Conservation (phyloP, 2,329 filamentous ascomycete species). For the Knufia petricola region DNA sequence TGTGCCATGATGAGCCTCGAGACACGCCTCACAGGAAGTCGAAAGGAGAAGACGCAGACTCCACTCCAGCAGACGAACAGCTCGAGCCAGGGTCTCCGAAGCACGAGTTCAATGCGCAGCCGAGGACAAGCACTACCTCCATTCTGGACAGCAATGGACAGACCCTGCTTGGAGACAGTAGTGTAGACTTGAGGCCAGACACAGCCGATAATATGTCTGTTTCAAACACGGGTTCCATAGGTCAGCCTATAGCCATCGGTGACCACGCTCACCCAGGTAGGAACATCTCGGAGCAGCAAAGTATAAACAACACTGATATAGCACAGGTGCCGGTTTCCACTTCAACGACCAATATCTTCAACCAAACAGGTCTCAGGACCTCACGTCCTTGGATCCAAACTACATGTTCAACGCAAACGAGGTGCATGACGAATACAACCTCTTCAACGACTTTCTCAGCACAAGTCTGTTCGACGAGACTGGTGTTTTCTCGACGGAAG, state of each 20-base stretch:
- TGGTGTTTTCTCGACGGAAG: slow-evolving; percentile 56
- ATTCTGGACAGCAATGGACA: slow-evolving; percentile 46
- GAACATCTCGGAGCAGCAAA: slow-evolving; percentile 30
- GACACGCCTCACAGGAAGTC: slow-evolving; percentile 68
- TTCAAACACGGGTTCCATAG: slow-evolving; percentile 45
- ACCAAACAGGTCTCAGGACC: slow-evolving; percentile 82
- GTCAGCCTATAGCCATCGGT: slow-evolving; percentile 55
- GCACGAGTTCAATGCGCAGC: slow-evolving; percentile 36
- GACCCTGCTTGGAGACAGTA: slow-evolving; percentile 32
- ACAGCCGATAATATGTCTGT: slow-evolving; percentile 20
- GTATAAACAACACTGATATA: slow-evolving; percentile 23
- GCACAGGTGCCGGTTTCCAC: slow-evolving; percentile 51
- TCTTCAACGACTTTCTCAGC: slow-evolving; percentile 92
- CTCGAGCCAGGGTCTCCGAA: slow-evolving; percentile 40
- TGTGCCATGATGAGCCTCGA: slow-evolving; percentile 95
- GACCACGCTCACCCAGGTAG: slow-evolving; percentile 65
- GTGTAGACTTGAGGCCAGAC: slow-evolving; percentile 42
- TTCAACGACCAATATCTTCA: slow-evolving; percentile 74
- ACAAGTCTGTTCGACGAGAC: slow-evolving; percentile 77
- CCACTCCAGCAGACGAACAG: slow-evolving; percentile 52
- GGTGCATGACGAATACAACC: slow-evolving; percentile 90
- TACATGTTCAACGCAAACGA: slow-evolving; percentile 95
- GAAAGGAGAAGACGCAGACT: slow-evolving; percentile 55
- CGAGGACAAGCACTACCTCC: slow-evolving; percentile 46
- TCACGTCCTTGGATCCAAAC: slow-evolving; percentile 85